Conservation (phyloP, 2,329 filamentous ascomycete genomes). For the Cyphellophora europaea region DNA sequence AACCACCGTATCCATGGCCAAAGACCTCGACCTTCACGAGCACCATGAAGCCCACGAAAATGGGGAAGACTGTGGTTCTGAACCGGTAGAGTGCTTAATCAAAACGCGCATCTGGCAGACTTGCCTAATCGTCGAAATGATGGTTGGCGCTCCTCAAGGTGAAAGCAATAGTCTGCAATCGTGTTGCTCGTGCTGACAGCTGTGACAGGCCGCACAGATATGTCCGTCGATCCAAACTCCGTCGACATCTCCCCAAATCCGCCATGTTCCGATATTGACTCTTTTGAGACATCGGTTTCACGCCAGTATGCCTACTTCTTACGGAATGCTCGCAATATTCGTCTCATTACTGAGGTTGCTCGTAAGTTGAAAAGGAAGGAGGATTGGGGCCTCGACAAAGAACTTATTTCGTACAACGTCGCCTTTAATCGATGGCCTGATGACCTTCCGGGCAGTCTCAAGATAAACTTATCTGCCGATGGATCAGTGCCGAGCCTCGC, state of each 20-base stretch:
- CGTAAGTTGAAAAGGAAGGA: conserved; percentile 63
- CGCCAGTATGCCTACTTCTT: conserved; percentile 77
- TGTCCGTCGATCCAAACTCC: conserved; percentile 63
- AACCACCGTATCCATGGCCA: conserved; percentile 84
- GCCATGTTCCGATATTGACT: conserved; percentile 57
- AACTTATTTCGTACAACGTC: conserved; percentile 70
- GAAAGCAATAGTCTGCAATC: conserved; percentile 17
- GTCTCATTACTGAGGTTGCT: conserved; percentile 67
- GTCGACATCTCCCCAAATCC: conserved; percentile 64
- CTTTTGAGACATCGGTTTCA: conserved; percentile 66
- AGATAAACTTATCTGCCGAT: conserved; percentile 67
- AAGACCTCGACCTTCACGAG: conserved; percentile 81
- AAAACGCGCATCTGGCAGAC: conserved; percentile 87
- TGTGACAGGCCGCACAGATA: conserved; percentile 60
- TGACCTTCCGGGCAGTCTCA: conserved; percentile 68
- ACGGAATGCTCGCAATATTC: conserved; percentile 67
- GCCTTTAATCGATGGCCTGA: conserved; percentile 66
- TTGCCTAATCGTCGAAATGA: conserved; percentile 75
- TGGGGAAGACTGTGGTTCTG: conserved; percentile 60
- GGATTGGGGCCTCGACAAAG: conserved; percentile 80
- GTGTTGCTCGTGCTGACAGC: conserved; percentile 18
- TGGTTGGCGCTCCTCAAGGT: conserved; percentile 94
- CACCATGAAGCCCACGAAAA: conserved; percentile 71
- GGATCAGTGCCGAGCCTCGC: conserved; percentile 75
- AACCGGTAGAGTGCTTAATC: conserved; percentile 65